Evolutionary conservation across 768 basidiomycete species (phyloP).

Genomic region (Podaxis sp.): DNA sequence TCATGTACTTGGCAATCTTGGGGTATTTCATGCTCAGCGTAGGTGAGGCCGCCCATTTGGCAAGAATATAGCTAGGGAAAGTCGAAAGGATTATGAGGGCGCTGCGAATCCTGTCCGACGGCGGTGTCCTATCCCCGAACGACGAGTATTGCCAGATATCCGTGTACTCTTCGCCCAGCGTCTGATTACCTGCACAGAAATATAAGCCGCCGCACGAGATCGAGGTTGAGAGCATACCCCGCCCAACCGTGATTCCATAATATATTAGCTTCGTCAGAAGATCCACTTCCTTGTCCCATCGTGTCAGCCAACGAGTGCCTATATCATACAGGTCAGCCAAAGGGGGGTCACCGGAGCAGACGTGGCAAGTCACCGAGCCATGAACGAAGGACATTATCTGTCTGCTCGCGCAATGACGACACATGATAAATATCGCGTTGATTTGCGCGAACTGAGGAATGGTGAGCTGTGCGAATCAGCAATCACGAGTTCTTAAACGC

Average conservation of each 20-base stretch:
- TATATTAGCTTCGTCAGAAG: constrained; percentile 66
- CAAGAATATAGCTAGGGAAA: constrained; percentile 60
- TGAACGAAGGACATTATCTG: constrained; percentile 69
- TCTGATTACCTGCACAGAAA: constrained; percentile 60
- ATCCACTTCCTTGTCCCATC: constrained; percentile 82
- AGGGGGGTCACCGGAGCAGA: background rate
- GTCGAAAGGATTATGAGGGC: constrained; percentile 65
- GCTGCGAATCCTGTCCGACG: constrained; percentile 43
- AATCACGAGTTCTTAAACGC: constrained; percentile 26
- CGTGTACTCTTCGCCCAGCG: constrained; percentile 89
- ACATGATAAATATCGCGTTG: constrained; percentile 83
- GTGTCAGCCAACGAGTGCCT: constrained; percentile 80
- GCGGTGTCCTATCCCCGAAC: constrained; percentile 35
- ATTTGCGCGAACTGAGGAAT: constrained; percentile 69
- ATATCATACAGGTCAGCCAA: constrained; percentile 7
- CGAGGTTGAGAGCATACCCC: constrained; percentile 45
- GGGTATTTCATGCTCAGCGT: constrained; percentile 36
- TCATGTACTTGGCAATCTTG: constrained; percentile 30
- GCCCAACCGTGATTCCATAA: constrained; percentile 71
- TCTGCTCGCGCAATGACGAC: constrained; percentile 69
- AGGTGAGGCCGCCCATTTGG: constrained; percentile 43
- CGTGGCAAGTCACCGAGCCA: constrained; percentile 61
- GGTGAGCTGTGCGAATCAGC: constrained; percentile 14
- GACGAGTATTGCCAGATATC: constrained; percentile 74
- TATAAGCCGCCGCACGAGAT: background rate